Evolutionary conservation across 257 asterid species (phyloP).

Genomic region (Solanum rostratum): DNA sequence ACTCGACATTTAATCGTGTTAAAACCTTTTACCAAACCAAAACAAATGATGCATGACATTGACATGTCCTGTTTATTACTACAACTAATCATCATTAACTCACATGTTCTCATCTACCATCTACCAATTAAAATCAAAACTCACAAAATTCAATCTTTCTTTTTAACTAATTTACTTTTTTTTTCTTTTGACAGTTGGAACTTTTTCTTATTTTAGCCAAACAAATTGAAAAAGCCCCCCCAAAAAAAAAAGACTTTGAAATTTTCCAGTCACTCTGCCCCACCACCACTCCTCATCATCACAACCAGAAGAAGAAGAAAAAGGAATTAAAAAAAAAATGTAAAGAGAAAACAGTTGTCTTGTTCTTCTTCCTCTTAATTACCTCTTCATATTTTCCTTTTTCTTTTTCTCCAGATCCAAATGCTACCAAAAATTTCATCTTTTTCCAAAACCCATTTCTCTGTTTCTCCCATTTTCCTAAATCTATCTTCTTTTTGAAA

Average conservation of each 20-base stretch:
- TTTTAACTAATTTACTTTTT: neutral
- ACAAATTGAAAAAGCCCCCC: neutral
- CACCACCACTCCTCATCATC: neutral
- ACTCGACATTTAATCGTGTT: too few relatives aligned
- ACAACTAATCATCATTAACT: neutral
- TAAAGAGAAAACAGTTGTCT: slow-evolving; percentile 11
- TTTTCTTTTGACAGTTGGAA: neutral
- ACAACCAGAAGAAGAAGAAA: neutral
- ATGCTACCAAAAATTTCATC: slow-evolving; percentile 12
- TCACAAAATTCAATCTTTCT: neutral
- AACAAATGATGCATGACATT: neutral
- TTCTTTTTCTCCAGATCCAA: slow-evolving; percentile 19
- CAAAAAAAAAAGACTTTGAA: neutral
- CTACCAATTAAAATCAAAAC: neutral
- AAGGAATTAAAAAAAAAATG: neutral
- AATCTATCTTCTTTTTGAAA: neutral
- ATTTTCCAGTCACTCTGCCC: neutral
- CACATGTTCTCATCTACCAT: neutral
- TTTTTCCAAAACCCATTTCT: neutral
- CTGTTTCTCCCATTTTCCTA: neutral
- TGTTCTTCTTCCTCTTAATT: neutral
- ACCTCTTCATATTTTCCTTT: slow-evolving; percentile 1
- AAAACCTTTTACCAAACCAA: neutral
- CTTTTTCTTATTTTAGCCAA: neutral
- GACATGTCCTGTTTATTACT: neutral